Evolutionary conservation across 2,329 filamentous ascomycete species (phyloP), one percentile per base, ranked within the genome.

Genomic region (Alternaria triticina): DNA sequence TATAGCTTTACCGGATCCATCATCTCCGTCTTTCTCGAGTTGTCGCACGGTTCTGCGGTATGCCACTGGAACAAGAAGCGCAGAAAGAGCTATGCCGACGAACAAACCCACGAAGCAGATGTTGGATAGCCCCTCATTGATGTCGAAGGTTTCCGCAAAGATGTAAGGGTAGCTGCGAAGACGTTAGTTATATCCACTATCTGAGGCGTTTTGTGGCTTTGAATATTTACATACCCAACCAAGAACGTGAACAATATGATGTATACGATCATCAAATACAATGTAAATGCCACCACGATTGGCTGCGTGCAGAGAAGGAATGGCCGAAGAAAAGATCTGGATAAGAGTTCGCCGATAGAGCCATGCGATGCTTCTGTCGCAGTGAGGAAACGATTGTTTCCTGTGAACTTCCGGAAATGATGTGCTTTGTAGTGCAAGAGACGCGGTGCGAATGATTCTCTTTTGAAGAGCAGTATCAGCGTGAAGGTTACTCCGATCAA

Each of bases 211-310:
- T 4, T 22, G 20, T 22, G 20, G 20, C 20, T 4, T 22, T 22
- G 20, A 22, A 4, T 2, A 22, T 22, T 4, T 22, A 22, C 20
- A 22, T 22, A 86, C 2, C 86, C 85, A 3, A 84, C 81, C 5
- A 87, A 80, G 55, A 87, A 84, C 0, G 84, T 84, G 70, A 87
- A 88, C 0, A 87, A 75, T 0, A 86, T 79, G 20, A 86, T 84
- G 64, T 88, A 88, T 2, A 86, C 5, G 85, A 87, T 79, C 0
- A 83, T 82, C 33, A 88, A 79, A 61, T 88, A 88, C 0, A 87
- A 52, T 0, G 82, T 81, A 61, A 87, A 78, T 6, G 83, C 75
- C 7, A 86, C 75, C 45, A 86, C 81, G 64, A 86, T 83, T 0
- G 83, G 83, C 4, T 75, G 30, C 7, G 82, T 82, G 17, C 27